Percentiles rank a stretch among this genome's conserved stretches.
phyloP scores from a whole-genome alignment of 1,284 basidiomycete species.

The Psilocybe mexicana region DNA sequence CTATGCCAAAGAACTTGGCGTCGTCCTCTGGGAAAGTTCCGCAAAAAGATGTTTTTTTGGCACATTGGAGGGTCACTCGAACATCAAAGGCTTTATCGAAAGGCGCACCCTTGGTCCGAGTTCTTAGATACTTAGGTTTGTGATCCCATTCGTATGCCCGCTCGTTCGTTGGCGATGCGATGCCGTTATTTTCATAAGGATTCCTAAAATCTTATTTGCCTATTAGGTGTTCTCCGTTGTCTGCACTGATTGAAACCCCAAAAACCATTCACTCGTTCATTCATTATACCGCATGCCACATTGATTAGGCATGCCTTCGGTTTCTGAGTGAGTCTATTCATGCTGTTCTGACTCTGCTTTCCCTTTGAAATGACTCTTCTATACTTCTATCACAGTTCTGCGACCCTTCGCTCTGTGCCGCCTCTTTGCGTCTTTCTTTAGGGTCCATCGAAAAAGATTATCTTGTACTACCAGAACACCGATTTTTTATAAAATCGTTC shows the following conservation, averaged over 20 bases:
- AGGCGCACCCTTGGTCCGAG: constrained; percentile 44
- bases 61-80: constrained; percentile 67
- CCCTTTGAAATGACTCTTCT: constrained; percentile 9
- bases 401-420: constrained; percentile 4
- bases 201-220: constrained; percentile 25
- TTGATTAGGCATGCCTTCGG: constrained; percentile 2
- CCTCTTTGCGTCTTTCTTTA: constrained; percentile 1
- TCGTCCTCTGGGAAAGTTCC: constrained; percentile 79
- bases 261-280: constrained; percentile 1
- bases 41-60: constrained; percentile 82
- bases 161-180: constrained; percentile 17
- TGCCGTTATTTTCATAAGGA: constrained; percentile 20
- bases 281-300: background rate
- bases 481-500: constrained; percentile 14
- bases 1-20: constrained; percentile 82
- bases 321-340: constrained; percentile 5
- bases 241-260: constrained; percentile 17
- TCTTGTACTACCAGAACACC: constrained; percentile 17
- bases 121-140: constrained; percentile 19
- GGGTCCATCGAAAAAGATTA: constrained; percentile 9
- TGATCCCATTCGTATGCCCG: constrained; percentile 2
- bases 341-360: background rate
- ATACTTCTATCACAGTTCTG: constrained; percentile 1
- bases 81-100: constrained; percentile 80
- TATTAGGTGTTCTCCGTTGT: constrained; percentile 24